Percentiles rank a stretch among this genome's conserved stretches.
Conservation (phyloP, 495 filamentous ascomycete species). For the Neurospora tetraspora region DNA sequence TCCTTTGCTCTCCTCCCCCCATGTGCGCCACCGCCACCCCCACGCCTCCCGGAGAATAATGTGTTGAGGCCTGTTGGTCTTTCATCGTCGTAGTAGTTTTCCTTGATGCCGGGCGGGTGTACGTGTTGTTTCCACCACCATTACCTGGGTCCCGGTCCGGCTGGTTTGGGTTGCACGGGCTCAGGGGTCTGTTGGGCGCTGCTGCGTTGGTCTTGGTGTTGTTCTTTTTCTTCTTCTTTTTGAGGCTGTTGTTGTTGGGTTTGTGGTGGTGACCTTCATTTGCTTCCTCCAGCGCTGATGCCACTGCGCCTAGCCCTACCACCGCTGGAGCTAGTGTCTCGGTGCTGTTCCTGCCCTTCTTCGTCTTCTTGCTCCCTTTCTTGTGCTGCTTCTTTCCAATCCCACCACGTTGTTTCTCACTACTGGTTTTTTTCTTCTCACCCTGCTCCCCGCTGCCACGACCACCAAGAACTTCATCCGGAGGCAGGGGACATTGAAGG, state of each 20-base stretch:
- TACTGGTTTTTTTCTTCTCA: not conserved
- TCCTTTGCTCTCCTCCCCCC: not conserved
- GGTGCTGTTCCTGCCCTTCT: not conserved
- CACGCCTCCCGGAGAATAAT: not conserved
- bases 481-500: not conserved
- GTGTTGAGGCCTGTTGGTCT: not conserved
- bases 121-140: not conserved
- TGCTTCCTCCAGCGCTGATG: not conserved
- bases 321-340: not conserved
- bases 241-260: not conserved
- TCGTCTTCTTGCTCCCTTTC: not conserved
- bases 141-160: constrained; percentile 2
- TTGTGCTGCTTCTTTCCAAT: not conserved
- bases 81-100: not conserved
- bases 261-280: not conserved
- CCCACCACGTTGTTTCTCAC: not conserved
- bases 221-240: not conserved
- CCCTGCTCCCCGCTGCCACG: not conserved
- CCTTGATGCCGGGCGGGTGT: not conserved
- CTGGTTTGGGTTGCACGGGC: not conserved
- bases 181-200: not conserved
- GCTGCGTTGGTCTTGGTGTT: not conserved
- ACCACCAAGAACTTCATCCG: not conserved
- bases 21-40: not conserved
- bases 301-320: not conserved